These are phyloP conservation scores for Nakataea oryzae DNA, from an alignment of 2,329 filamentous ascomycete genomes.

Conservation along the genomic window DNA sequence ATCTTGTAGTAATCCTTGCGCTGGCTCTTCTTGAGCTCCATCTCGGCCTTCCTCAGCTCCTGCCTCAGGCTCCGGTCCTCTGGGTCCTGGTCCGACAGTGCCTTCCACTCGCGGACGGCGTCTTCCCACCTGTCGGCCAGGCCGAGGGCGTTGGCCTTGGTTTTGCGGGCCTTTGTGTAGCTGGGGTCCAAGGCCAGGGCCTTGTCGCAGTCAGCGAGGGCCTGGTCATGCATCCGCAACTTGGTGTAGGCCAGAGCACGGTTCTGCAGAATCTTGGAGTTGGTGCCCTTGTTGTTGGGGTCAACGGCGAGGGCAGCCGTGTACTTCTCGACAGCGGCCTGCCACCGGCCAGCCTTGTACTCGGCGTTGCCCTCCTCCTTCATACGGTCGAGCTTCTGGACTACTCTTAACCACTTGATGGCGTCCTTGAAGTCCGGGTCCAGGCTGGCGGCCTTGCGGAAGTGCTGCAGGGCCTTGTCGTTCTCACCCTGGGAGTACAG, in stretches of 20 bases:
- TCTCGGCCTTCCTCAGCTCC: constrained; percentile 81
- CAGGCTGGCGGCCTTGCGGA: constrained; percentile 78
- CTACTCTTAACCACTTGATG: constrained; percentile 77
- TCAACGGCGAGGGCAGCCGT: constrained; percentile 75
- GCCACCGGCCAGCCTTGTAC: constrained; percentile 77
- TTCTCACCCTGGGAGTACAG: constrained; percentile 91
- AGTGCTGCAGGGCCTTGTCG: constrained; percentile 85
- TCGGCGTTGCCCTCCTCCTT: constrained; percentile 88
- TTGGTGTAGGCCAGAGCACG: constrained; percentile 75
- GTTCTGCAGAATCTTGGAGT: constrained; percentile 92
- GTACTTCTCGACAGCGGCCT: constrained; percentile 77
- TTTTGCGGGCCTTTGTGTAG: constrained; percentile 88
- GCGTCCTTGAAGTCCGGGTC: constrained; percentile 88
- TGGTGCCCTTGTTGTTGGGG: constrained; percentile 79
- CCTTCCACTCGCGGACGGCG: constrained; percentile 80
- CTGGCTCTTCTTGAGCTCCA: constrained; percentile 95
- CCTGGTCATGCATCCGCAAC: constrained; percentile 73
- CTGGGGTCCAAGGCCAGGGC: constrained; percentile 73
- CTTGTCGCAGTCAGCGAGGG: constrained; percentile 76
- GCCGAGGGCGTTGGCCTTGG: constrained; percentile 82
- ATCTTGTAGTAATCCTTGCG: constrained; percentile 99
- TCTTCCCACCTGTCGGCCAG: constrained; percentile 87
- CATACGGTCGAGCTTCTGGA: constrained; percentile 85
- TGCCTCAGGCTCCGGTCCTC: constrained; percentile 69
- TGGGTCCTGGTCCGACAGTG: constrained; percentile 72